Evolutionary conservation across 495 filamentous ascomycete genomes (phyloP), one percentile per base, ranked within the genome.

Genomic region (Penicillium paxilli): DNA sequence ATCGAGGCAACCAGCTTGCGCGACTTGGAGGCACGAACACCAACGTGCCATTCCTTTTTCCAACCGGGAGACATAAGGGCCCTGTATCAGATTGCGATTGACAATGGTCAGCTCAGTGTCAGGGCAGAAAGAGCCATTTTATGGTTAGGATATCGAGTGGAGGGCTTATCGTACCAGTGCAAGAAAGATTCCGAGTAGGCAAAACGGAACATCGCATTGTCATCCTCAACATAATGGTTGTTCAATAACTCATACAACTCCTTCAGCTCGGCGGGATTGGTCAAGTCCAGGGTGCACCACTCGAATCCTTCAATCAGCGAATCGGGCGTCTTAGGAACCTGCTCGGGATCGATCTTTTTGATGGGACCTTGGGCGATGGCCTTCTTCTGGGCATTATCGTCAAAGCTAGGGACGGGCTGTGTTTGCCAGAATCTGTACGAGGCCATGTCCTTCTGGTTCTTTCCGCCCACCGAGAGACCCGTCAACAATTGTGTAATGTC

Each of bases 401-500:
- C 86, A 58, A 97, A 96, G 51, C 85, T 84, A 9, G 90, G 89
- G 25, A 98, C 94, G 0, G 94, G 94, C 68, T 98, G 94, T 28
- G 94, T 98, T 66, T 89, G 85, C 94, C 94, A 98, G 72, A 98
- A 98, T 71, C 95, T 96, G 80, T 97, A 96, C 25, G 86, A 87
- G 4, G 84, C 92, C 91, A 96, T 96, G 59, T 97, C 93, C 72
- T 96, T 96, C 58, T 84, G 83, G 62, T 95, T 95, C 79, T 95
- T 95, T 4, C 87, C 89, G 33, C 83, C 83, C 38, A 81, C 47
- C 28, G 82, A 74, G 55, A 96, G 73, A 5, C 92, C 92, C 1
- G 92, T 96, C 73, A 96, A 74, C 56, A 96, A 75, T 44, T 96
- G 89, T 48, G 85, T 79, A 11, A 96, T 72, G 53, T 84, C 86